Base-by-base conservation (phyloP, 78 protist species). In the Dictyostelium capitatum region DNA sequence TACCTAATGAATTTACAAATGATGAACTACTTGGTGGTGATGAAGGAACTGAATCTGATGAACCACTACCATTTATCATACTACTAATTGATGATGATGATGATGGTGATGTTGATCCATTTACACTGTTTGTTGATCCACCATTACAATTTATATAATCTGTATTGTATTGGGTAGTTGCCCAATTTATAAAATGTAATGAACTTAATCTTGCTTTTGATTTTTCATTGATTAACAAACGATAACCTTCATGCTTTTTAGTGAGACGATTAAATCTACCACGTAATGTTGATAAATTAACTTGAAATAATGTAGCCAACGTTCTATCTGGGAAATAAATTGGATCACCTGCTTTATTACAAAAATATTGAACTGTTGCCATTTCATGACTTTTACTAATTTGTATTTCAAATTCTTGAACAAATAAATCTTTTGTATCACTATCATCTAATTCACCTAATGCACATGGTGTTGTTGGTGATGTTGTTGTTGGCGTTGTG, bases 261-360 rank as follows among this genome's bases (percentile, higher is more conserved):
- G 92, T 87, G 32, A 87, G 65, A 54, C 92, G 80, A 50, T 87
- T 87, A 67, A 87, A 87, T 62, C 92, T 79, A 50, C 92, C 92
- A n/a, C 92, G 53, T 5, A 87, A 43, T 3, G 92, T 87, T 1
- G 92, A 87, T 8, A 87, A 79, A 64, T 87, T 87, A 9, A 87
- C 92, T 43, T 87, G 74, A 23, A 87, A 64, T 14, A 87, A 54
- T n/a, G 92, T 48, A 6, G 92, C 92, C 79, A 87, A 50, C 6
- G 84, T 87, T 53, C 92, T 79, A 65, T 87, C 92, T 25, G 92
- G 92, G 73, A 87, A 87, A 48, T 70, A 87, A 6, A 87, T 50
- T 46, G 92, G 92, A 28, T 87, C 92, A 64, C 73, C 54, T 3
- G 46, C 64, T 20, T 30, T 50, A 37, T 87, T 87, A 53, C 92